Percentiles rank a stretch among this genome's conserved stretches.
Conservation (phyloP, 2,329 filamentous ascomycete species). For the Atkinsonella hypoxylon region DNA sequence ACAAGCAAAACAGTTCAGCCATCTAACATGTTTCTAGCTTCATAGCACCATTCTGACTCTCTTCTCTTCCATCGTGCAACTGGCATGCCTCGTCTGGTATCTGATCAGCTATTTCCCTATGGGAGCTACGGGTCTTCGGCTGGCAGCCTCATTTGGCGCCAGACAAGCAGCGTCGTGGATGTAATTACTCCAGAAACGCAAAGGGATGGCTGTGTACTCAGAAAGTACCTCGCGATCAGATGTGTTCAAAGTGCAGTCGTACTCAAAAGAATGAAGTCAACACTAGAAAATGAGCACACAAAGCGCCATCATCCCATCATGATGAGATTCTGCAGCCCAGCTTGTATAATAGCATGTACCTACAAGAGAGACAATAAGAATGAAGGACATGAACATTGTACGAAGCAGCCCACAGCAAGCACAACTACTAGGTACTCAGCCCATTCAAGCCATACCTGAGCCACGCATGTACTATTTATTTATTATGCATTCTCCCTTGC, state of each 20-base stretch:
- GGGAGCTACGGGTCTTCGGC: conserved; percentile 77
- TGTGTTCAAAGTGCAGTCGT: background rate
- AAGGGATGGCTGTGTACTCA: background rate
- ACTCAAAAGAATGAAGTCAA: background rate
- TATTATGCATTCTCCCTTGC: background rate
- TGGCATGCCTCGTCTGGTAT: conserved; percentile 81
- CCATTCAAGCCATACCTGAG: background rate
- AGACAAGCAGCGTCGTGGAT: conserved; percentile 82
- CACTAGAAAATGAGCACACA: background rate
- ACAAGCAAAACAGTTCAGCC: background rate
- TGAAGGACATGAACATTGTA: background rate
- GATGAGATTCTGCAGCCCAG: background rate
- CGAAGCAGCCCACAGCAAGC: background rate
- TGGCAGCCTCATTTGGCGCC: conserved; percentile 77
- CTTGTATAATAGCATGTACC: background rate
- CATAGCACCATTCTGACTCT: conserved; percentile 77
- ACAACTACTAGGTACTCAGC: background rate
- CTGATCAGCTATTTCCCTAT: conserved; percentile 96
- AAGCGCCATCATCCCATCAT: background rate
- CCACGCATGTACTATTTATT: background rate
- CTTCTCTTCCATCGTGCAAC: conserved; percentile 70
- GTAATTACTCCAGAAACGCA: conserved; percentile 34
- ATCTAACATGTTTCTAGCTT: conserved; percentile 41
- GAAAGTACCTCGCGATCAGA: background rate
- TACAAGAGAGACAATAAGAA: background rate